Conservation (phyloP, 352 stramenopile species). For the Phytophthora palmivora region DNA sequence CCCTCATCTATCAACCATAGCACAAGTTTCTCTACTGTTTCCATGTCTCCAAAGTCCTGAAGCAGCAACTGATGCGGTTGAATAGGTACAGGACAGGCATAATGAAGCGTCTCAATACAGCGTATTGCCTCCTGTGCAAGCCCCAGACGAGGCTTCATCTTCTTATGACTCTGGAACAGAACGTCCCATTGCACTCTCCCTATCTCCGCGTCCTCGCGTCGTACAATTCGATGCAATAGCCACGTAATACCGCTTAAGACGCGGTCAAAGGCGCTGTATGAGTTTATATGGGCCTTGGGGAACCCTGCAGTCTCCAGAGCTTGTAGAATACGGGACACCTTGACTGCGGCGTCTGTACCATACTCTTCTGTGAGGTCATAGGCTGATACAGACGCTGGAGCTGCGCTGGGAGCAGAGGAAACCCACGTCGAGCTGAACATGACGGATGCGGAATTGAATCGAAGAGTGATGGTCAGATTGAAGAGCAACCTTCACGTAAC, state of each 20-base stretch:
- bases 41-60: constrained; percentile 81
- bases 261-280: constrained; percentile 70
- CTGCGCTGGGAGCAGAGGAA: constrained; percentile 8
- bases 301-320: constrained; percentile 51
- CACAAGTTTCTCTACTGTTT: constrained; percentile 57
- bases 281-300: constrained; percentile 45
- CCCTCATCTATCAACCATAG: constrained; percentile 60
- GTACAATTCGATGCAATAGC: constrained; percentile 67
- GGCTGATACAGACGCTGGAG: constrained; percentile 16
- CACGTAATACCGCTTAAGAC: constrained; percentile 64
- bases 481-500: background rate
- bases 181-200: constrained; percentile 73
- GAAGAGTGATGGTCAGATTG: constrained; percentile 18
- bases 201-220: constrained; percentile 45
- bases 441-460: constrained; percentile 1
- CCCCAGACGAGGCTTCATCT: constrained; percentile 74
- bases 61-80: constrained; percentile 80
- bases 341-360: constrained; percentile 38
- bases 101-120: constrained; percentile 50
- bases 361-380: constrained; percentile 50
- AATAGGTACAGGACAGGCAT: constrained; percentile 40
- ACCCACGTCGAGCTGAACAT: constrained; percentile 38
- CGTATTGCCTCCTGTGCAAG: constrained; percentile 66
- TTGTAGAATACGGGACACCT: constrained; percentile 41
- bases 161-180: constrained; percentile 67